These are phyloP conservation scores for Clavispora vitiphila DNA, from an alignment of 805 yeast species.

Conservation along the genomic window DNA sequence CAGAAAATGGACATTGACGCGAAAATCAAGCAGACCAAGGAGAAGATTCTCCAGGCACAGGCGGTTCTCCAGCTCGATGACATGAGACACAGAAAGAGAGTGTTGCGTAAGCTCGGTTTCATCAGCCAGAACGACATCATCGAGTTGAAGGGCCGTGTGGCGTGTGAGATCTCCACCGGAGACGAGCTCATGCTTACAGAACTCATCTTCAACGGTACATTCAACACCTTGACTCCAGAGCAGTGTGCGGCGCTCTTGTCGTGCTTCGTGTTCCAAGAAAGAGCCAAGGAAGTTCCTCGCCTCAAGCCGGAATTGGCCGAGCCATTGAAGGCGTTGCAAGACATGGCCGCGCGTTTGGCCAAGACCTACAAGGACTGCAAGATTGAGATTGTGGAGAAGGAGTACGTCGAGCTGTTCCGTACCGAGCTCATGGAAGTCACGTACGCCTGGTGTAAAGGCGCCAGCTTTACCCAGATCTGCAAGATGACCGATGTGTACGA, in stretches of 20 bases:
- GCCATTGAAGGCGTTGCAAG: slow-evolving; percentile 82
- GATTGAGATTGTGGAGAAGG: slow-evolving; percentile 84
- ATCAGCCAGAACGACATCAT: slow-evolving; percentile 83
- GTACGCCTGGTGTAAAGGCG: slow-evolving; percentile 94
- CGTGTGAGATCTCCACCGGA: slow-evolving; percentile 93
- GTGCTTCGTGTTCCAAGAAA: slow-evolving; percentile 95
- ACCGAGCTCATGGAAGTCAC: slow-evolving; percentile 97
- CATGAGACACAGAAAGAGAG: slow-evolving; percentile 87
- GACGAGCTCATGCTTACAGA: slow-evolving; percentile 84
- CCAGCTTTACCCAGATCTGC: slow-evolving; percentile 92
- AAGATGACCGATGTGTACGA: slow-evolving; percentile 99
- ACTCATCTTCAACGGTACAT: slow-evolving; percentile 90
- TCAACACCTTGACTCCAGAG: slow-evolving; percentile 80
- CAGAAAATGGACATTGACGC: slow-evolving; percentile 57
- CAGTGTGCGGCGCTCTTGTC: slow-evolving; percentile 90
- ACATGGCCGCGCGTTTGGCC: slow-evolving; percentile 88
- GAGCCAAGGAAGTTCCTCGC: slow-evolving; percentile 83
- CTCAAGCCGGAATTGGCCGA: slow-evolving; percentile 88
- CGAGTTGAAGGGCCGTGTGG: slow-evolving; percentile 95
- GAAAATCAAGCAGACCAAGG: slow-evolving; percentile 54
- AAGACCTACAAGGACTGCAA: slow-evolving; percentile 86
- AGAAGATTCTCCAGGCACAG: slow-evolving; percentile 74
- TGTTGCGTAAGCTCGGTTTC: slow-evolving; percentile 86
- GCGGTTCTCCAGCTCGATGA: slow-evolving; percentile 94
- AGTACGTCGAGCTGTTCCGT: slow-evolving; percentile 86